Base-by-base conservation (phyloP, 768 basidiomycete species). In the Hebeloma cylindrosporum region DNA sequence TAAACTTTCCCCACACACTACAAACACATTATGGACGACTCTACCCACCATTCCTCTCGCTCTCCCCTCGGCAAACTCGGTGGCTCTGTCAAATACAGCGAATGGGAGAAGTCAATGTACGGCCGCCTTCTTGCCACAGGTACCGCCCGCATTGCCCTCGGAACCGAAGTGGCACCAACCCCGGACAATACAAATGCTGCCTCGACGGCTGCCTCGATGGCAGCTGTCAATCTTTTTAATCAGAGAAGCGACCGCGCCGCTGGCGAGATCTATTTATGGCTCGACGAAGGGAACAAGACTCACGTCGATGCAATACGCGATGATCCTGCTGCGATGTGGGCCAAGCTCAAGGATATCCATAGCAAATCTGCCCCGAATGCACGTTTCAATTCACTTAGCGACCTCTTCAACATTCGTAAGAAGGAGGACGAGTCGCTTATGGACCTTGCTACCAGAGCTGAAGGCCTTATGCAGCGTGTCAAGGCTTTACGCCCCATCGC, bases 341-440 rank as follows among this genome's bases (percentile, higher is more conserved):
- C 38, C 22, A 40, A 29, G 14, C 27, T 40, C 5, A 40, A 38
- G 34, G 1, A 4, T 13, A 29, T 47, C 2, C 45, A 47, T 27
- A 30, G 34, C n/a, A 47, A 40, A 31, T 47, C 45, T 3, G 45
- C 28, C 3, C 45, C 45, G 8, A 47, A 47, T 14, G 39, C 45
- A 2, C 38, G 37, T 8, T 47, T 47, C 26, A 31, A 39, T 14
- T 47, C 45, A 9, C 45, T 47, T 20, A 30, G 22, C 28, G 45
- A 47, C 4, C 37, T 44, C 5, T 23, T 34, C 23, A 14, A 17
- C 14, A 44, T 44, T 16, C n/a, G n/a, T n/a, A n/a, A n/a, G n/a
- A 33, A 32, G 9, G 45, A 47, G 8, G 27, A 29, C 21, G 38
- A 47, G 23, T 25, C 36, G 9, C 45, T 47, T 17, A 47, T 22